These are phyloP conservation scores for Ambrosiella beaveri DNA, from an alignment of 2,329 filamentous ascomycete genomes.

Conservation along the genomic window DNA sequence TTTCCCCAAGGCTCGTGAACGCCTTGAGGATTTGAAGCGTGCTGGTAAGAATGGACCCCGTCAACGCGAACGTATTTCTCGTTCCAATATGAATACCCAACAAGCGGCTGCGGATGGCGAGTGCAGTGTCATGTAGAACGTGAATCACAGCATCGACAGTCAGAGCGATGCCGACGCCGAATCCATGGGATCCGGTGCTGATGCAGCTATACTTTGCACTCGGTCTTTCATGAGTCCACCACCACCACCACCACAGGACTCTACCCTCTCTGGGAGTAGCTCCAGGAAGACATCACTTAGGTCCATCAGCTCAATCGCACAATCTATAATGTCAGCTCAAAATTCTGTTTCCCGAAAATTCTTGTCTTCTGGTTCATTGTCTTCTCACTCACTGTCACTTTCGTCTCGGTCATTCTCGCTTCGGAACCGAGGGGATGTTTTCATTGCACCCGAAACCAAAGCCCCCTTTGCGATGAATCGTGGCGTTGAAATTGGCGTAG, in stretches of 20 bases:
- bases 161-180: neutral
- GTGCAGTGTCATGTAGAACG: slow-evolving; percentile 13
- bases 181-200: neutral
- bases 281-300: neutral
- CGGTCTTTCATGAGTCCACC: neutral
- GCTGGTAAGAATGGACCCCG: slow-evolving; percentile 56
- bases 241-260: neutral
- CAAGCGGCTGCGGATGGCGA: slow-evolving; percentile 11
- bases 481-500: neutral
- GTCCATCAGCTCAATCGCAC: neutral
- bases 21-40: slow-evolving; percentile 79
- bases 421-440: neutral
- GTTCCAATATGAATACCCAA: slow-evolving; percentile 64
- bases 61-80: slow-evolving; percentile 59
- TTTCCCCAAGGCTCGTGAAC: slow-evolving; percentile 80
- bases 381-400: neutral
- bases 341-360: neutral
- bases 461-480: neutral
- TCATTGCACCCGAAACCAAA: neutral
- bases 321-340: neutral
- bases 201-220: no score
- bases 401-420: neutral
- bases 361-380: neutral
- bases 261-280: neutral
- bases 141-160: slow-evolving; percentile 8